A percentile compares a stretch with the other conserved stretches of the same genome.
Conservation (phyloP, 2,329 filamentous ascomycete species). For the Penicillium occitanis region DNA sequence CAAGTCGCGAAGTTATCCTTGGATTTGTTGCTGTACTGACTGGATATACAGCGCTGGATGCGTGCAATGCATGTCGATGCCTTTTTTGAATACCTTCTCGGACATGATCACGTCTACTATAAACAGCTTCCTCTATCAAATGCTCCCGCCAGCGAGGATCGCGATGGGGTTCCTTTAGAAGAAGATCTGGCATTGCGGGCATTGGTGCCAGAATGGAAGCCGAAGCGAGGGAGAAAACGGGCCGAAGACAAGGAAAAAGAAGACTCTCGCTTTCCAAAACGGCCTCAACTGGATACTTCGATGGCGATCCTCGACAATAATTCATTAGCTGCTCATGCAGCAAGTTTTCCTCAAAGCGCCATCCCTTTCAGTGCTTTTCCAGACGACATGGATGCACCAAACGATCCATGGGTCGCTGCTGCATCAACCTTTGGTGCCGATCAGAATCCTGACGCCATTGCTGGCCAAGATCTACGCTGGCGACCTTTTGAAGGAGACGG, state of each 20-base stretch:
- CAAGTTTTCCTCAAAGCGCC: conserved; percentile 52
- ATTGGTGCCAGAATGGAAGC: conserved; percentile 71
- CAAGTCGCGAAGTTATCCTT: conserved; percentile 34
- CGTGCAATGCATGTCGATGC: conserved; percentile 92
- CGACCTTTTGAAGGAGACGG: conserved; percentile 56
- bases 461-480: conserved; percentile 43
- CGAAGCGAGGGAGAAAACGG: conserved; percentile 62
- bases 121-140: conserved; percentile 66
- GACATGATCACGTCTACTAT: conserved; percentile 77
- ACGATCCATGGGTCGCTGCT: conserved; percentile 41
- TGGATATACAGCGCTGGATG: conserved; percentile 77
- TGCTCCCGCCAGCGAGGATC: conserved; percentile 64
- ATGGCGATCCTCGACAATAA: conserved; percentile 48
- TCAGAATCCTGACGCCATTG: conserved; percentile 31
- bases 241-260: conserved; percentile 62
- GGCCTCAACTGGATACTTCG: conserved; percentile 61
- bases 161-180: conserved; percentile 80
- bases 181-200: conserved; percentile 87
- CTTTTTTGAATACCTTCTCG: conserved; percentile 86
- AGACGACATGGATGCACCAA: conserved; percentile 50
- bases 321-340: conserved; percentile 44
- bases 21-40: background rate
- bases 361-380: conserved; percentile 56
- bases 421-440: conserved; percentile 46
- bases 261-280: conserved; percentile 56